Percentiles rank a stretch among this genome's conserved stretches.
phyloP scores from a whole-genome alignment of 2,329 filamentous ascomycete genomes.

The Lasiodiplodia sp. region DNA sequence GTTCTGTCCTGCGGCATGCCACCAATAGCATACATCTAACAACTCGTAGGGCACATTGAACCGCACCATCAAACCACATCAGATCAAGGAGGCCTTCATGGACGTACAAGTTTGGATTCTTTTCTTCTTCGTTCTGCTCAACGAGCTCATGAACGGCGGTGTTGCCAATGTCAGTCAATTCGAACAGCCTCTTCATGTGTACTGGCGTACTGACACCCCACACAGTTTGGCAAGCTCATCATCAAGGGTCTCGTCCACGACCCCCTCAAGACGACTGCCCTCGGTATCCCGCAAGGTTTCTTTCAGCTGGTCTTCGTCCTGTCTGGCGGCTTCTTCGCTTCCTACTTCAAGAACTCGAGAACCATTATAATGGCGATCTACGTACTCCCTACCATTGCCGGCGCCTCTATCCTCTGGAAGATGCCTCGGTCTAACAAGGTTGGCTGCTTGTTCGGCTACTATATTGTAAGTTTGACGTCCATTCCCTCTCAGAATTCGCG shows the following conservation, averaged over 20 bases:
- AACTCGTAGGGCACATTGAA: constrained; percentile 52
- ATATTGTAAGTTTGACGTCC: constrained; percentile 46
- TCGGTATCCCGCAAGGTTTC: constrained; percentile 63
- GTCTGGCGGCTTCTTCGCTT: constrained; percentile 60
- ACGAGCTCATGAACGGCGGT: constrained; percentile 63
- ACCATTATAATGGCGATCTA: constrained; percentile 62
- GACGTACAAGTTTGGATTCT: constrained; percentile 57
- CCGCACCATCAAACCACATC: constrained; percentile 55
- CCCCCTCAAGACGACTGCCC: constrained; percentile 57
- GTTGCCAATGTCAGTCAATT: constrained; percentile 51
- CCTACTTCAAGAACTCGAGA: constrained; percentile 58
- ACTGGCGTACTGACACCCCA: not conserved
- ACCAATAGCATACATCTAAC: not conserved
- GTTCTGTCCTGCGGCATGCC: not conserved
- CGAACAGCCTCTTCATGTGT: too few species aligned
- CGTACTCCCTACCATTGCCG: constrained; percentile 60
- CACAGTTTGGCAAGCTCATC: constrained; percentile 61
- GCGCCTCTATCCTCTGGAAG: constrained; percentile 60
- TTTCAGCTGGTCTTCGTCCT: constrained; percentile 64
- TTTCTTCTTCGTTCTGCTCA: constrained; percentile 57
- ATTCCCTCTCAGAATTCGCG: not conserved
- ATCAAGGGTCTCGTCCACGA: constrained; percentile 58
- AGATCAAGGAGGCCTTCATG: constrained; percentile 56
- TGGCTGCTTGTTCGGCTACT: constrained; percentile 61
- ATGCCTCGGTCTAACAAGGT: constrained; percentile 52